Conservation (phyloP, 306 rosid species). For the Albizia julibrissin region DNA sequence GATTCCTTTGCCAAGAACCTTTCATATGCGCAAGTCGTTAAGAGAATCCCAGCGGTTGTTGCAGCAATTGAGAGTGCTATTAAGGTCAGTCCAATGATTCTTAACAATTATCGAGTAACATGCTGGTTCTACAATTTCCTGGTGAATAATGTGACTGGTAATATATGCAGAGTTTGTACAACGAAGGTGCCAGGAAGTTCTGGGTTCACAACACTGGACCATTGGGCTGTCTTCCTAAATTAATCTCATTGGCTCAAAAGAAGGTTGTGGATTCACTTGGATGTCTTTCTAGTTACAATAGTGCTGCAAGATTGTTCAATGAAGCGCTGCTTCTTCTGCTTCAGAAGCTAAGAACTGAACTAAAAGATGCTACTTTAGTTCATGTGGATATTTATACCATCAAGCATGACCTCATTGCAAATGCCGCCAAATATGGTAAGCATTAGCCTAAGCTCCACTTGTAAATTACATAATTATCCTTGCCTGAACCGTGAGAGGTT, state of each 20-base stretch:
- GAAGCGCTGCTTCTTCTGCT: conserved; percentile 52
- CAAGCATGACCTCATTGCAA: conserved; percentile 75
- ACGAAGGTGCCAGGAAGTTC: conserved; percentile 85
- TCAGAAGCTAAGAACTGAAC: conserved; percentile 51
- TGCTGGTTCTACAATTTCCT: neutral
- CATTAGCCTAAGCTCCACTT: conserved; percentile 27
- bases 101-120: neutral
- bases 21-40: conserved; percentile 55
- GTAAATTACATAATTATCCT: neutral
- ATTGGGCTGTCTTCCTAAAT: conserved; percentile 87
- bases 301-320: conserved; percentile 75
- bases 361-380: conserved; percentile 66
- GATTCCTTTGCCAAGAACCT: conserved; percentile 67
- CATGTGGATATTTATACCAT: conserved; percentile 79
- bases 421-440: conserved; percentile 69
- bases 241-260: conserved; percentile 50
- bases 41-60: conserved; percentile 62
- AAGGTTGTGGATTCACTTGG: conserved; percentile 65
- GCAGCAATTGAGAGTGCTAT: conserved; percentile 67
- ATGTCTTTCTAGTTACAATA: conserved; percentile 71
- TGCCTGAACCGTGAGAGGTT: neutral
- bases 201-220: conserved; percentile 98
- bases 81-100: conserved; percentile 44
- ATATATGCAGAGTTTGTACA: conserved; percentile 57
- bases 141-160: neutral